Evolutionary conservation across 768 basidiomycete genomes (phyloP).

Genomic region (Sporobolomyces phaffii): DNA sequence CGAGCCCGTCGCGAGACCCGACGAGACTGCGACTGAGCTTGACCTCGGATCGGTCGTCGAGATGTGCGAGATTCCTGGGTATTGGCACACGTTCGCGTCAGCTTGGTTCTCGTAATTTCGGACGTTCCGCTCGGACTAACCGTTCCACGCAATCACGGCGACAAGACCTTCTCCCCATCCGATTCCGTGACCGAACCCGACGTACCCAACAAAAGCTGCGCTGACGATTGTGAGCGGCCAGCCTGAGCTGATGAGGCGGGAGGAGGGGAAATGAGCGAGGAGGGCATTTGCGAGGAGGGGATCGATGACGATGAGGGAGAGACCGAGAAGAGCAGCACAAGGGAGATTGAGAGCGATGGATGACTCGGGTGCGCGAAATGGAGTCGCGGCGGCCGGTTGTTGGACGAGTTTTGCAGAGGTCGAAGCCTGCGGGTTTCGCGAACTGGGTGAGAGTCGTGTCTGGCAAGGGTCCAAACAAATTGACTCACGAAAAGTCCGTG

Average conservation of each 20-base stretch:
- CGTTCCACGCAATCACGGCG: constrained; percentile 59
- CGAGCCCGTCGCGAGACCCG: constrained; percentile 23
- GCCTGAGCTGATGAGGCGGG: constrained; percentile 56
- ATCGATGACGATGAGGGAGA: constrained; percentile 31
- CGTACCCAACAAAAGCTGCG: constrained; percentile 56
- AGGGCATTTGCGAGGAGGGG: constrained; percentile 33
- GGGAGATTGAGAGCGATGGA: constrained; percentile 24
- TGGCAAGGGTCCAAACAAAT: too few species aligned
- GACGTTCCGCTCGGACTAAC: too few species aligned
- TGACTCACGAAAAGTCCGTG: constrained; percentile 19
- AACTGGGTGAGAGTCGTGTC: too few species aligned
- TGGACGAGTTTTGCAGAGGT: background rate
- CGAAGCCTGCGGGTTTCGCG: constrained; percentile 8
- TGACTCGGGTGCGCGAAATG: constrained; percentile 5
- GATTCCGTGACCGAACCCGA: constrained; percentile 58
- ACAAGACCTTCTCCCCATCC: constrained; percentile 59
- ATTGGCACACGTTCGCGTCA: too few species aligned
- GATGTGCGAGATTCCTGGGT: constrained; percentile 38
- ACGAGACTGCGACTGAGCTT: constrained; percentile 11
- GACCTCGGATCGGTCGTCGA: constrained; percentile 36
- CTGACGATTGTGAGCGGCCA: constrained; percentile 60
- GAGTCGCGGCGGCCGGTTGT: background rate
- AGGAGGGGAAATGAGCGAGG: constrained; percentile 48
- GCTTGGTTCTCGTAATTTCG: too few species aligned
- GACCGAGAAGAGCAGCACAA: constrained; percentile 25